phyloP scores from a whole-genome alignment of 441 rosid species.

The Capsella rubella region DNA sequence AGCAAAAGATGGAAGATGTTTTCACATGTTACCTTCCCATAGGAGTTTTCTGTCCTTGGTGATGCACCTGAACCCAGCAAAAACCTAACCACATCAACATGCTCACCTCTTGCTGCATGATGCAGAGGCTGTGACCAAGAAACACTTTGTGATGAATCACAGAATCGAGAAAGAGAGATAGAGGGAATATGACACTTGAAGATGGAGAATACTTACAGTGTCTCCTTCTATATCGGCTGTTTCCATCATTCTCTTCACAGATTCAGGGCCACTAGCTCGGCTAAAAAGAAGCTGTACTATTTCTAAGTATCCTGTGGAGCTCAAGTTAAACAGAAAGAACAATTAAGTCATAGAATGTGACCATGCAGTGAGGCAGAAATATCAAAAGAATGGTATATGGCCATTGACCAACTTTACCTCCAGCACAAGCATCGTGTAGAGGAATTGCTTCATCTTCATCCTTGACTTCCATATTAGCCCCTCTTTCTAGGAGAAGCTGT shows the following conservation, averaged over 20 bases:
- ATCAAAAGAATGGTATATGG: not conserved
- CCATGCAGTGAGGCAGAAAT: not conserved
- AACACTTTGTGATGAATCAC: constrained; percentile 7
- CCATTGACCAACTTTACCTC: constrained; percentile 58
- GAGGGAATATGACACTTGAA: not conserved
- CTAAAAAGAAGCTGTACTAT: constrained; percentile 69
- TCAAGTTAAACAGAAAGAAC: constrained; percentile 6
- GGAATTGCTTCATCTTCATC: constrained; percentile 92
- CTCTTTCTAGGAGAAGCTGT: constrained; percentile 87
- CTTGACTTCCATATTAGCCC: constrained; percentile 81
- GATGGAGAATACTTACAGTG: constrained; percentile 60
- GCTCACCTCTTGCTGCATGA: constrained; percentile 93
- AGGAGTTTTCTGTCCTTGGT: constrained; percentile 56
- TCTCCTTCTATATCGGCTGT: constrained; percentile 81
- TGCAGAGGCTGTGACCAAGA: constrained; percentile 78
- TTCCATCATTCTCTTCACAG: constrained; percentile 73
- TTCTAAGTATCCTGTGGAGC: constrained; percentile 64
- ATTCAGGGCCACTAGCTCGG: constrained; percentile 55
- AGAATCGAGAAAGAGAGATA: not conserved
- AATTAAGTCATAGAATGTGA: constrained; percentile 14
- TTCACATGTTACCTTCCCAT: constrained; percentile 65
- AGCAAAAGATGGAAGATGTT: not conserved
- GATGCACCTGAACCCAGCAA: constrained; percentile 80
- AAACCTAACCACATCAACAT: constrained; percentile 66
- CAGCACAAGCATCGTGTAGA: constrained; percentile 89